Percentiles rank a stretch among this genome's conserved stretches.
Conservation (phyloP, 148 eudicot genomes). For the Rhododendron ovatum region DNA sequence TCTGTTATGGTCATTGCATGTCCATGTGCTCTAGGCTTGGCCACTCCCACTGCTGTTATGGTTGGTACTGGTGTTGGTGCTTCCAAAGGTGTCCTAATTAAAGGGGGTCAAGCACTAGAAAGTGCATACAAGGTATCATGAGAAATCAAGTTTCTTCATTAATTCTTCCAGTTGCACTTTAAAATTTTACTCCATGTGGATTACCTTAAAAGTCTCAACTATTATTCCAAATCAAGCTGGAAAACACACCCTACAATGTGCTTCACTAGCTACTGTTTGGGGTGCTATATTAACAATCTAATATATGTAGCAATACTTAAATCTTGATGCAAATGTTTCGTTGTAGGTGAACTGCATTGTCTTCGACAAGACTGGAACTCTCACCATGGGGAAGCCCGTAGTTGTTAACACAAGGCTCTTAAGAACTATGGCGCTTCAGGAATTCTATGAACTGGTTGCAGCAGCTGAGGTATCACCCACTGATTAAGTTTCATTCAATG, state of each 20-base stretch:
- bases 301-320: background rate
- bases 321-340: background rate
- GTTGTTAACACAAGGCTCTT: conserved; percentile 51
- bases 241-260: background rate
- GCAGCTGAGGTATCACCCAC: conserved; percentile 53
- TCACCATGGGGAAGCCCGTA: conserved; percentile 84
- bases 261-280: background rate
- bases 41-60: conserved; percentile 99
- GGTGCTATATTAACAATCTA: background rate
- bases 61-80: conserved; percentile 99
- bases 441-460: conserved; percentile 75
- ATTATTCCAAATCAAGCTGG: background rate
- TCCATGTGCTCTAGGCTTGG: conserved; percentile 98
- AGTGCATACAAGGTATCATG: conserved; percentile 74
- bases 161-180: background rate
- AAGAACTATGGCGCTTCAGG: conserved; percentile 57
- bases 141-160: background rate
- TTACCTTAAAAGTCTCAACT: background rate
- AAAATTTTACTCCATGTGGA: background rate
- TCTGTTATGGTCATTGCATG: conserved; percentile 99
- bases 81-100: conserved; percentile 92
- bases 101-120: conserved; percentile 96
- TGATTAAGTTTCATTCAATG: background rate
- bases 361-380: conserved; percentile 98
- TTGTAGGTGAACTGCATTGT: conserved; percentile 88